These are phyloP conservation scores for Globisporangium spinosum DNA, from an alignment of 352 stramenopile species.

Conservation along the genomic window DNA sequence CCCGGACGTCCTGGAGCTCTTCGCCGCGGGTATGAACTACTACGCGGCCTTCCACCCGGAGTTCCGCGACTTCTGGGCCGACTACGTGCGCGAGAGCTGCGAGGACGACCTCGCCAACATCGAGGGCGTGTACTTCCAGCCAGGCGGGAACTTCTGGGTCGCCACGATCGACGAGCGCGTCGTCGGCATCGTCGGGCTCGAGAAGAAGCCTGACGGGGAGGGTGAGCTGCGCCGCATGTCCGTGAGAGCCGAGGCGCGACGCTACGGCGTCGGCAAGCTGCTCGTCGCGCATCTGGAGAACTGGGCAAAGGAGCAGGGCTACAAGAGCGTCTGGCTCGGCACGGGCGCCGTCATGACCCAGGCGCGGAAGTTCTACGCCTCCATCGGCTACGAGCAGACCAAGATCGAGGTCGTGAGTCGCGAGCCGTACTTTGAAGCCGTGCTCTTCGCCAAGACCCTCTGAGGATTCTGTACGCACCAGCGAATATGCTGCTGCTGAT, in stretches of 20 bases:
- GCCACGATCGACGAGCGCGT: constrained; percentile 12
- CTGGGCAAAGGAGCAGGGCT: constrained; percentile 15
- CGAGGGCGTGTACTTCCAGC: constrained; percentile 29
- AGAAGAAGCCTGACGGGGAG: constrained; percentile 17
- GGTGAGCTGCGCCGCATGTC: constrained; percentile 30
- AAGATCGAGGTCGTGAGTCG: neutral
- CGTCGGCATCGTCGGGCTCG: constrained; percentile 22
- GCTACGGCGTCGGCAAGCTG: constrained; percentile 20
- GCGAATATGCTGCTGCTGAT: neutral
- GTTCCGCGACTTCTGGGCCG: constrained; percentile 2
- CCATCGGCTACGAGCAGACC: constrained; percentile 12
- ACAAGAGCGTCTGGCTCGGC: constrained; percentile 17
- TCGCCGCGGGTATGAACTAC: constrained; percentile 4
- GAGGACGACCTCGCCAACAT: constrained; percentile 28
- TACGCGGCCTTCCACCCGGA: constrained; percentile 3
- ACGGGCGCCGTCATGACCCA: constrained; percentile 10
- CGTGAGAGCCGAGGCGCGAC: constrained; percentile 19
- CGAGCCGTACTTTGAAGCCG: neutral
- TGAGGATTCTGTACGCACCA: neutral
- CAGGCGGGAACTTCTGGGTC: constrained; percentile 45
- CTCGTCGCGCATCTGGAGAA: constrained; percentile 23
- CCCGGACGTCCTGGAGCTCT: constrained; percentile 1
- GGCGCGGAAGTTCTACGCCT: constrained; percentile 13
- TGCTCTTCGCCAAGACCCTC: constrained; percentile 11
- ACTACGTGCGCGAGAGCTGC: constrained; percentile 2